phyloP scores from a whole-genome alignment of 1,139 yeast species.

The Geotrichum fermentans region DNA sequence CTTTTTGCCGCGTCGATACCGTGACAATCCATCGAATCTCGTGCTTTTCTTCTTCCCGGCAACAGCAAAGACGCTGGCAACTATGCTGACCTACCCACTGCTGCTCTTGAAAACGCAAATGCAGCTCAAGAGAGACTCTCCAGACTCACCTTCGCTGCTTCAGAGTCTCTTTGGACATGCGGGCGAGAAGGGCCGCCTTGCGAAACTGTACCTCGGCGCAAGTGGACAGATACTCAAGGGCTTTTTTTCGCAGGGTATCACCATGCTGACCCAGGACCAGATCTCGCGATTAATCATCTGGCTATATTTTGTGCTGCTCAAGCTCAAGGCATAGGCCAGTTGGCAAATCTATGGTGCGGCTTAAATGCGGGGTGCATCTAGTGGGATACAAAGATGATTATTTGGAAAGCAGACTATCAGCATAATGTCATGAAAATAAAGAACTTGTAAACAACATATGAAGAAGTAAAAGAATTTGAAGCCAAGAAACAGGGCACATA shows the following conservation, averaged over 20 bases:
- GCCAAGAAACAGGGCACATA: no score
- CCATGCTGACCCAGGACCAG: conserved; percentile 38
- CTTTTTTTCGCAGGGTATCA: conserved; percentile 37
- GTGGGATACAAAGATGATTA: no score
- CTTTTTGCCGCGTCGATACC: conserved; percentile 28
- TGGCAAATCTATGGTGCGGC: no score
- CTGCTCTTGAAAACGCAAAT: conserved; percentile 64
- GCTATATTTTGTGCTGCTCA: conserved; percentile 24
- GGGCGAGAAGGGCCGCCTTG: conserved; percentile 55
- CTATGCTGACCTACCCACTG: conserved; percentile 36
- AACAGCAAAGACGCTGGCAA: conserved; percentile 36
- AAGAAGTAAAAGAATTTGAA: no score
- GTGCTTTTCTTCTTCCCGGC: conserved; percentile 35
- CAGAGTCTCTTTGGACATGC: conserved; percentile 59
- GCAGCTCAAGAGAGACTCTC: conserved; percentile 51
- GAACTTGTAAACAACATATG: no score
- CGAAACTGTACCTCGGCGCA: conserved; percentile 66
- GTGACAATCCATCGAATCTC: conserved; percentile 30
- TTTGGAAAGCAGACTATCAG: no score
- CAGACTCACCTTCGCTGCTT: conserved; percentile 36
- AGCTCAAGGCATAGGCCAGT: no score
- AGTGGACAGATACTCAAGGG: conserved; percentile 37
- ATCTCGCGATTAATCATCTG: conserved; percentile 32
- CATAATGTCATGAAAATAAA: no score
- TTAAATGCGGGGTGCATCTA: no score